Conservation (phyloP, 169 alveolate genomes). For the Plasmodium adleri region DNA sequence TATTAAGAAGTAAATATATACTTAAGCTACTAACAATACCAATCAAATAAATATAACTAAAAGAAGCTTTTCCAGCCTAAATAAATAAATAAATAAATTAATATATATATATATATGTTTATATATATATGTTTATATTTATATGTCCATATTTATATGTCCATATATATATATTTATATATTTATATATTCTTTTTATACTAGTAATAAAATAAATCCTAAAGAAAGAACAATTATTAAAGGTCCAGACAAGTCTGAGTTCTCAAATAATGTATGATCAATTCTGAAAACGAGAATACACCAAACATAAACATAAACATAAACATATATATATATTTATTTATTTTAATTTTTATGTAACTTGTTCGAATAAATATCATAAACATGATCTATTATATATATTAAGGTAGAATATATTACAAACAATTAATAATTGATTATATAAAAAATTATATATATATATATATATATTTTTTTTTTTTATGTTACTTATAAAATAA, state of each 20-base stretch:
- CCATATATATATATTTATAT: too few relatives aligned
- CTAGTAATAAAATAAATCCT: conserved; percentile 83
- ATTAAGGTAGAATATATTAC: too few relatives aligned
- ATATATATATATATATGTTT: not conserved
- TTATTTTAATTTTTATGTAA: too few relatives aligned
- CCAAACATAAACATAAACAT: not conserved
- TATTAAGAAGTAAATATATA: conserved; percentile 78
- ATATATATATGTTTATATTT: too few relatives aligned
- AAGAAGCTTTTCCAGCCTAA: conserved; percentile 79
- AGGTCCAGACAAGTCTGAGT: conserved; percentile 89
- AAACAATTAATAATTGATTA: too few relatives aligned
- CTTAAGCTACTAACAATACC: conserved; percentile 86
- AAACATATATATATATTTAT: not conserved
- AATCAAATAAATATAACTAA: conserved; percentile 86
- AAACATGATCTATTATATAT: too few relatives aligned
- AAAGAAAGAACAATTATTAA: conserved; percentile 80
- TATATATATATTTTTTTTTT: not conserved
- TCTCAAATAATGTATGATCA: conserved; percentile 75
- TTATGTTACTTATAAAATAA: conserved; percentile 56
- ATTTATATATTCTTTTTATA: conserved; percentile 73
- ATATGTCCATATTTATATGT: too few relatives aligned
- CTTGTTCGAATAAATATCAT: too few relatives aligned
- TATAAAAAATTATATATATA: not conserved
- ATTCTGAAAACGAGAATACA: not conserved
- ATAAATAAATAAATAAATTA: too few relatives aligned